Evolutionary conservation across 2,329 filamentous ascomycete species (phyloP).

Genomic region (Hortaea sp.): DNA sequence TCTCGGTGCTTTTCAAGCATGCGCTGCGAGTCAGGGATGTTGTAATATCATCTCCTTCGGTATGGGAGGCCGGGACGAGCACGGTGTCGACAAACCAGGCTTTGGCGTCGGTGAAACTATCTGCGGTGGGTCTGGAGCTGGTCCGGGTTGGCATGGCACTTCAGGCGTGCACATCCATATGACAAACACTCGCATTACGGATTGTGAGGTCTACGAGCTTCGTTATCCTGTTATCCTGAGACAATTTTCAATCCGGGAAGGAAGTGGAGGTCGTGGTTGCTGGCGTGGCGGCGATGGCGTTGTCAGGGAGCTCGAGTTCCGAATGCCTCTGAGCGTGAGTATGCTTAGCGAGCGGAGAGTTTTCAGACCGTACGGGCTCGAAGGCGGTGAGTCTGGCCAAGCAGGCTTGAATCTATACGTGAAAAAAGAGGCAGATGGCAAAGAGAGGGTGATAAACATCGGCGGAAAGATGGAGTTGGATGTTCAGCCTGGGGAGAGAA

Average conservation of each 20-base stretch:
- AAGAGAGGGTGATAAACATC: slow-evolving; percentile 12
- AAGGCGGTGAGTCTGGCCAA: slow-evolving; percentile 23
- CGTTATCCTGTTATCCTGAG: slow-evolving; percentile 26
- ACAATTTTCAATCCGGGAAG: slow-evolving; percentile 23
- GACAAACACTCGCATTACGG: slow-evolving; percentile 30
- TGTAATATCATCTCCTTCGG: slow-evolving; percentile 25
- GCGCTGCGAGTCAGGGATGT: slow-evolving; percentile 23
- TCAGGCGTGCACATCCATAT: slow-evolving; percentile 26
- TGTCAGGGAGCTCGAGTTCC: slow-evolving; percentile 23
- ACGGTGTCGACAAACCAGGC: slow-evolving; percentile 13
- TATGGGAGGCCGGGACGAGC: slow-evolving; percentile 14
- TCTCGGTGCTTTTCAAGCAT: slow-evolving; percentile 22
- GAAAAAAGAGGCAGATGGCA: slow-evolving; percentile 14
- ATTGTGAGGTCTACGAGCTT: slow-evolving; percentile 26
- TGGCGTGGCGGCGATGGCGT: slow-evolving; percentile 25
- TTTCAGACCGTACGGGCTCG: slow-evolving; percentile 24
- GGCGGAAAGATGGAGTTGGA: slow-evolving; percentile 14
- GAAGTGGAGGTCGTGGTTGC: slow-evolving; percentile 20
- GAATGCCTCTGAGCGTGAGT: slow-evolving; percentile 17
- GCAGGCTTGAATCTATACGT: slow-evolving; percentile 22
- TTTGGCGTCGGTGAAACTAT: slow-evolving; percentile 30
- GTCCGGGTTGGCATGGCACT: slow-evolving; percentile 23
- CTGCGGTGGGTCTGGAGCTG: slow-evolving; percentile 26
- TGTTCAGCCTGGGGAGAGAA: slow-evolving; percentile 11
- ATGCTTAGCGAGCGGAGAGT: slow-evolving; percentile 26